Percentiles rank a stretch among this genome's conserved stretches.
Conservation (phyloP, 2,329 filamentous ascomycete genomes). For the Paradendryphiella salina region DNA sequence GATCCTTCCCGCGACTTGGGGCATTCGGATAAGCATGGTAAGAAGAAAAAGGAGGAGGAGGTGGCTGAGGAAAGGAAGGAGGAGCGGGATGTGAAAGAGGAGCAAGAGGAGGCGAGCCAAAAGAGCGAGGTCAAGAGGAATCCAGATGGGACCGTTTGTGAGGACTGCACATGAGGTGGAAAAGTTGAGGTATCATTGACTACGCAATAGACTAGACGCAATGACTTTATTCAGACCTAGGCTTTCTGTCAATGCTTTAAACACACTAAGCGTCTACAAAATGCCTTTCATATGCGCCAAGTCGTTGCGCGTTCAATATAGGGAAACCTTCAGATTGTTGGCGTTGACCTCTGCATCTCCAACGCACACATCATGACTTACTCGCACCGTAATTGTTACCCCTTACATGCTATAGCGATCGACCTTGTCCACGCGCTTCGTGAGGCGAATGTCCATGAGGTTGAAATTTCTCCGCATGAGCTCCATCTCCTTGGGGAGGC, state of each 20-base stretch:
- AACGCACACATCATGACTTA: no score
- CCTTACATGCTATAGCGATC: background rate
- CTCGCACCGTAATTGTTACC: no score
- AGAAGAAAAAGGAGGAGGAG: slow-evolving; percentile 43
- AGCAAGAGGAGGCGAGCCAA: background rate
- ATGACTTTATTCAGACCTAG: background rate
- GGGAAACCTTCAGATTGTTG: no score
- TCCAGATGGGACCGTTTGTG: slow-evolving; percentile 43
- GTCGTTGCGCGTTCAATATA: no score
- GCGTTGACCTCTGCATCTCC: no score
- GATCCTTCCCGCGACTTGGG: slow-evolving; percentile 78
- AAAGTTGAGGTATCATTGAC: background rate
- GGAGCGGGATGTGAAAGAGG: background rate
- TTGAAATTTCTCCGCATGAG: slow-evolving; percentile 23
- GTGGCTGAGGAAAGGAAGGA: slow-evolving; percentile 3
- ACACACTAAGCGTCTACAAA: no score
- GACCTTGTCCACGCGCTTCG: slow-evolving; percentile 18
- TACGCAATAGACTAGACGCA: background rate
- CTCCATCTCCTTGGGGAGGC: slow-evolving; percentile 16
- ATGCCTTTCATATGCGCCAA: no score
- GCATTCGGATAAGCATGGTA: slow-evolving; percentile 59
- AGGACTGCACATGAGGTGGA: slow-evolving; percentile 40
- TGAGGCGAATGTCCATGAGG: slow-evolving; percentile 25
- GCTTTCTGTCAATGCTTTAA: background rate
- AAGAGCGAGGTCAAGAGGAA: slow-evolving; percentile 33